Evolutionary conservation across 2,329 filamentous ascomycete genomes (phyloP).

Genomic region (Fragosphaeria purpurea): DNA sequence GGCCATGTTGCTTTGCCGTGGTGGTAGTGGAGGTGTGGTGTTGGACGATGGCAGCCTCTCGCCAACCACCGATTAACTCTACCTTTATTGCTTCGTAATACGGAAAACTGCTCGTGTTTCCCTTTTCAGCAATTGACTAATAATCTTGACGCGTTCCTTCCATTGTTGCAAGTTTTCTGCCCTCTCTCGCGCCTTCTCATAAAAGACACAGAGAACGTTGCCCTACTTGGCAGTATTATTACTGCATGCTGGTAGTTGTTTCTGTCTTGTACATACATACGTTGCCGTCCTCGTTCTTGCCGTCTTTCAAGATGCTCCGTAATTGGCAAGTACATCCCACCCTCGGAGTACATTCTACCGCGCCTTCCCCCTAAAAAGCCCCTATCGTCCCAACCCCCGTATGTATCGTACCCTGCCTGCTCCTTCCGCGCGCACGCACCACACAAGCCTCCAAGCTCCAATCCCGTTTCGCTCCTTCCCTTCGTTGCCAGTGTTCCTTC

Average conservation of each 20-base stretch:
- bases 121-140: not conserved
- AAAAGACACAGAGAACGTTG: not conserved
- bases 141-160: not conserved
- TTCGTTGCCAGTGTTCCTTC: too few species aligned
- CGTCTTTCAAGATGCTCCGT: too few species aligned
- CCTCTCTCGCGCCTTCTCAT: not conserved
- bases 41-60: slow-evolving; percentile 4
- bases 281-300: too few species aligned
- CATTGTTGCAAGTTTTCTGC: not conserved
- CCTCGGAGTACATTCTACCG: not conserved
- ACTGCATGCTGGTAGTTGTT: too few species aligned
- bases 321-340: too few species aligned
- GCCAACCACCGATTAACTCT: not conserved
- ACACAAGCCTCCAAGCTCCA: slow-evolving; percentile 5
- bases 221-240: too few species aligned
- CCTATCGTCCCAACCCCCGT: not conserved
- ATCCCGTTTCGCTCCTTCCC: not conserved
- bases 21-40: not conserved
- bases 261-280: too few species aligned
- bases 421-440: slow-evolving; percentile 2
- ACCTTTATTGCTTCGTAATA: not conserved
- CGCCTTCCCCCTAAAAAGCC: not conserved
- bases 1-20: not conserved
- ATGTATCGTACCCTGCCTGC: not conserved
- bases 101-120: not conserved